Evolutionary conservation across 2,329 filamentous ascomycete genomes (phyloP), one percentile per base, ranked within the genome.

Genomic region (Thelonectria rubi): DNA sequence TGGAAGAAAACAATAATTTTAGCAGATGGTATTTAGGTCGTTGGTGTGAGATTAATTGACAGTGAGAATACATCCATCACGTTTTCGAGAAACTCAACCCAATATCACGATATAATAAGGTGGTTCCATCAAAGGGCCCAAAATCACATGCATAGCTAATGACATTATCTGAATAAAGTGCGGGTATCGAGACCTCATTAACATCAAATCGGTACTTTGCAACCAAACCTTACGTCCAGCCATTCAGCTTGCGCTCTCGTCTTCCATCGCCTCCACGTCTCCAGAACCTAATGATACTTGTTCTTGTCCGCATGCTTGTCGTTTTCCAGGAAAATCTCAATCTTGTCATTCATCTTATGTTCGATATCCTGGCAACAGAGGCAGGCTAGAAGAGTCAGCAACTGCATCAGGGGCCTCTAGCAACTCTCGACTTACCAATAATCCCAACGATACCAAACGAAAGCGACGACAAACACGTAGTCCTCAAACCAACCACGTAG

Each of bases 281-380:
- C 6, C 10, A 7, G 24, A 18, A 32, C 6, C 48, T 53, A 72
- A 40, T 73, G 70, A 55, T 66, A 73, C 50, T 60, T 69, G 63
- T 74, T 75, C 65, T 69, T 72, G 30, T 74, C 72, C 3, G 72
- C 72, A 43, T 75, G 68, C 46, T 72, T 68, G 40, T 75, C 72
- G 51, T 74, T 75, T 66, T 75, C 74, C 37, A 77, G 63, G 65
- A 71, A 77, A 24, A 76, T 69, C 58, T 77, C 74, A 62, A 76
- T 77, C 72, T 75, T 75, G 65, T 75, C 69, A 63, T 74, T 75
- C 75, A 77, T 77, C 72, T 76, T 76, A 42, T 69, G 65, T 32
- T 67, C 73, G 51, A 76, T 74, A 52, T 76, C 73, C 56, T 75
- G 68, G 61, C 74, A 75, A 51, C 65, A 74, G 18, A 58, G 42